Conservation (phyloP, 306 rosid species). For the Ormosia semicastrata region DNA sequence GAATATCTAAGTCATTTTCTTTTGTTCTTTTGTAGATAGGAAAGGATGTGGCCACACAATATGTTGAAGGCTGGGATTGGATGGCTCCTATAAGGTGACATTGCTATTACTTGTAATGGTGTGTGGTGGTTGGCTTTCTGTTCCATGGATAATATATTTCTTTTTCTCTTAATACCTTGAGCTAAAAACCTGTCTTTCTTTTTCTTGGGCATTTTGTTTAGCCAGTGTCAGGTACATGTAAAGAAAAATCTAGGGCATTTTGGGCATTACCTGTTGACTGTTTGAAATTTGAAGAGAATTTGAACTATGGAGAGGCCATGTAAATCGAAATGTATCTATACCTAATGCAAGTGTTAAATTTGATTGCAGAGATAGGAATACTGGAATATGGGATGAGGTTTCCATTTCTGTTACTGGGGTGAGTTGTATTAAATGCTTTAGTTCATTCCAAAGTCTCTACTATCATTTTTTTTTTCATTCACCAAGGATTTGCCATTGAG, state of each 20-base stretch:
- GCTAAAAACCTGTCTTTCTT: not conserved
- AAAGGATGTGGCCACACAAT: constrained; percentile 90
- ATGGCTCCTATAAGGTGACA: constrained; percentile 95
- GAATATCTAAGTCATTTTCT: constrained; percentile 9
- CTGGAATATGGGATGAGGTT: constrained; percentile 99
- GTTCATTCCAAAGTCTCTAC: constrained; percentile 14
- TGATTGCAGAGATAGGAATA: constrained; percentile 86
- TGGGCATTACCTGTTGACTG: not conserved
- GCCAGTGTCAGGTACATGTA: not conserved
- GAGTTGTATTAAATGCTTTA: constrained; percentile 39
- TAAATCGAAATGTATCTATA: not conserved
- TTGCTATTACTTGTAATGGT: constrained; percentile 12
- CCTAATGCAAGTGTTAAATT: constrained; percentile 27
- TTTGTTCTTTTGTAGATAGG: constrained; percentile 64
- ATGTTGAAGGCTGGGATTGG: constrained; percentile 99
- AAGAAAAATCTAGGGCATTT: not conserved
- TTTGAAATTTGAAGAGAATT: constrained; percentile 15
- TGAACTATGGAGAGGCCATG: constrained; percentile 11
- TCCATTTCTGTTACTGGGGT: constrained; percentile 84
- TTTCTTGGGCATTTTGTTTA: not conserved
- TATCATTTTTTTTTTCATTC: not conserved
- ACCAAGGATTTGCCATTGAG: not conserved
- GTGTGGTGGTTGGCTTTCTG: constrained; percentile 15
- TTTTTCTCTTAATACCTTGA: not conserved
- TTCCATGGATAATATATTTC: not conserved